Base-by-base conservation (phyloP, 2,329 filamentous ascomycete genomes). In the Colletotrichum sp. region DNA sequence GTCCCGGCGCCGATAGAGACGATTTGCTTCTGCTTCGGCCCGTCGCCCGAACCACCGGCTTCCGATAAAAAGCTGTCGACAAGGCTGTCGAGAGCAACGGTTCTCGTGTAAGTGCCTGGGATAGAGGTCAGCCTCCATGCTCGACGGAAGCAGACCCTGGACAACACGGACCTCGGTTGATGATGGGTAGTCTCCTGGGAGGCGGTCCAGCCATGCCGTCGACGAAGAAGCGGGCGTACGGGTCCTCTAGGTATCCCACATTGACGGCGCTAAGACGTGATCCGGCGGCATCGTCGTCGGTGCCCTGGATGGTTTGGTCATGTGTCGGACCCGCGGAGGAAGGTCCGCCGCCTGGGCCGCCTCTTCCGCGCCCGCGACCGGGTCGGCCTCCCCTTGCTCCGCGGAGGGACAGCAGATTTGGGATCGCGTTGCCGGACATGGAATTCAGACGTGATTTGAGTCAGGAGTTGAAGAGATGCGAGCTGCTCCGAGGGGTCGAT, bases 1-100 rank as follows among this genome's bases (percentile, higher is more conserved):
- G 96, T 98, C 28, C 97, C 97, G 18, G 97, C 96, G 34, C 97
- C 97, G 1, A 99, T 90, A 0, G 96, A 98, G 77, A 99, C 90
- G 76, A 99, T 95, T 83, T 99, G 97, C 77, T 91, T 92, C 60
- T 85, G 77, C 21, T 30, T 67, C 30, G 75, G 28, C 24, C 77
- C 32, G n/a, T 79, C 79, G 39, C 80, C 78, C 3, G 78, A 78
- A 5, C 79, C 77, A 26, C 82, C 80, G 49, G 81, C 79, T 13
- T 82, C 80, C 5, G 86, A 83, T 15, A 99, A 87, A 81, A 99
- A 99, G 9, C 87, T 88, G 68, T 91, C 84, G 55, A 99, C 91
- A 1, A 99, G 91, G 15, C 85, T 87, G 85, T 99, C 96, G 78
- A 99, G 93, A 28, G 95, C 95, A 7, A 90, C 91, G 10, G 96